Base-by-base conservation (phyloP, 768 basidiomycete genomes). In the Clavaria fumosa region DNA sequence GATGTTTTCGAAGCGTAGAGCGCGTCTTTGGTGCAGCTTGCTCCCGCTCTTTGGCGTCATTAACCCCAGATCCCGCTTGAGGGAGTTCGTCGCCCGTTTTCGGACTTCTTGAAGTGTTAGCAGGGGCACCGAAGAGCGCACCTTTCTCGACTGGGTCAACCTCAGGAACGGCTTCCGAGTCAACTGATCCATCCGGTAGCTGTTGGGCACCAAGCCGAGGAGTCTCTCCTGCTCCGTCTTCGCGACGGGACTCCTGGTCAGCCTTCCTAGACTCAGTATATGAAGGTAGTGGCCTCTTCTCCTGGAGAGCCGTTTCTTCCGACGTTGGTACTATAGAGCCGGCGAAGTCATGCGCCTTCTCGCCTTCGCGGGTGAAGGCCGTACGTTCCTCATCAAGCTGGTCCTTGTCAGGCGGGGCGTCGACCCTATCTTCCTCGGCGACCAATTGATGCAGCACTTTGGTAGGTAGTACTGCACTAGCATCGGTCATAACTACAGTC, bases 291-390 rank as follows among this genome's bases (percentile, higher is more conserved):
- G n/a, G n/a, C n/a, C n/a, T n/a, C n/a, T n/a, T n/a, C n/a, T n/a
- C n/a, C n/a, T n/a, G n/a, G n/a, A n/a, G n/a, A n/a, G n/a, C n/a
- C n/a, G n/a, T 72, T 53, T 82, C 77, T 51, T 83, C 83, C 9
- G 81, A 50, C 0, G 73, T 79, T 1, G 81, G 80, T 1, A 81
- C 70, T 5, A 69, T 62, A 1, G 73, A 57, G 41, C 71, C 69
- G 0, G 75, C 64, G 50, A 82, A 78, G 2, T 76, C 75, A 7
- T 61, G 58, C 17, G 58, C 54, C 42, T 67, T 57, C 41, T 66
- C 45, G 14, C 74, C 72, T 5, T 71, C 63, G n/a, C 58, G 57
- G 30, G 64, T 64, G 48, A 52, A 69, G 11, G 70, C 70, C 42
- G 59, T 65, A 11, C 70, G 66, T 45, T 76, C 75, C 18, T 60